Percentiles rank a stretch among this genome's conserved stretches.
Evolutionary conservation across 768 basidiomycete species (phyloP).

Genomic region (Pleurotus citrinopileatus): DNA sequence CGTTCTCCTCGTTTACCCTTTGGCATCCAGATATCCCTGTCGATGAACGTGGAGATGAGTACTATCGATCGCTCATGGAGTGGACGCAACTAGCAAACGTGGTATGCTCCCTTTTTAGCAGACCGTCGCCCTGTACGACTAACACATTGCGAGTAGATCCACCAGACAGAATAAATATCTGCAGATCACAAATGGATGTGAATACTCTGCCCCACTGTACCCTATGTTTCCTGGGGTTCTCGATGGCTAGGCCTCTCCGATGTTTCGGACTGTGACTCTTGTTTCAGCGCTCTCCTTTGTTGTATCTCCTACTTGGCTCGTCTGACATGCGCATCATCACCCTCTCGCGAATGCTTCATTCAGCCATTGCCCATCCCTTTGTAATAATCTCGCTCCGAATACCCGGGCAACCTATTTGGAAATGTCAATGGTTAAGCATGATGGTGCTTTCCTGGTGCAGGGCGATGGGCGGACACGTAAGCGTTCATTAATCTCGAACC

Average conservation of each 20-base stretch:
- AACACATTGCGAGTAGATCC: not conserved
- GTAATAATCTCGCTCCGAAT: not conserved
- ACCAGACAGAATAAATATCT: not conserved
- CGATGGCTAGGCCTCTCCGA: too few species aligned
- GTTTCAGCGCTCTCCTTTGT: too few species aligned
- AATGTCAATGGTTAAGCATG: not conserved
- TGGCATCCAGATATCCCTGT: constrained; percentile 76
- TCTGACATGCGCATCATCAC: too few species aligned
- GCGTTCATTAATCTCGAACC: too few species aligned
- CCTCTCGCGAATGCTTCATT: too few species aligned
- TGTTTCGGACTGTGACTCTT: too few species aligned
- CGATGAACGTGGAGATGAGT: constrained; percentile 71
- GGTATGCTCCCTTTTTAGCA: constrained; percentile 38
- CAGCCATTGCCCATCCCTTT: not conserved
- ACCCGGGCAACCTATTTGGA: not conserved
- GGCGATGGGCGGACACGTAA: not conserved
- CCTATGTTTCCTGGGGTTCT: too few species aligned
- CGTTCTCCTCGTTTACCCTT: constrained; percentile 66
- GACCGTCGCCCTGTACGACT: not conserved
- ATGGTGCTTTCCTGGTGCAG: not conserved
- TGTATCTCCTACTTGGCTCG: too few species aligned
- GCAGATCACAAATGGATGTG: not conserved
- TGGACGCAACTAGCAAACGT: constrained; percentile 66
- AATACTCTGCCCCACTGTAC: not conserved
- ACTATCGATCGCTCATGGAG: constrained; percentile 62